These are phyloP conservation scores for Botrytis byssoidea DNA, from an alignment of 2,329 filamentous ascomycete genomes.

Conservation along the genomic window DNA sequence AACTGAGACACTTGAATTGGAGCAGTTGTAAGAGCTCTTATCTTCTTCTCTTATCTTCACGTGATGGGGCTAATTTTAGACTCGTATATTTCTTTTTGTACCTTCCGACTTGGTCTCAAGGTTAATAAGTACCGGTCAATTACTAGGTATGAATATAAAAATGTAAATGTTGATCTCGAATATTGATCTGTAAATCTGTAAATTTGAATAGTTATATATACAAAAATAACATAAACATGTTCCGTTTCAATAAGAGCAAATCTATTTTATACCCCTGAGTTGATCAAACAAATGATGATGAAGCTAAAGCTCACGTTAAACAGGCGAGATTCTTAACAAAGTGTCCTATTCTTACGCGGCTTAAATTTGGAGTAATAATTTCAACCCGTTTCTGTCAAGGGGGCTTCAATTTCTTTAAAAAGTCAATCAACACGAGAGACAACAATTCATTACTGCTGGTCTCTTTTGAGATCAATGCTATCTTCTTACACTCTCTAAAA, in stretches of 20 bases:
- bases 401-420: slow-evolving; percentile 2
- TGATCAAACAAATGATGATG: slow-evolving; percentile 9
- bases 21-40: background rate
- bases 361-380: background rate
- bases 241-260: background rate
- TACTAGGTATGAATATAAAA: background rate
- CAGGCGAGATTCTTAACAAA: slow-evolving; percentile 23
- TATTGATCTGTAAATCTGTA: background rate
- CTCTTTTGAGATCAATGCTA: slow-evolving; percentile 18
- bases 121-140: background rate
- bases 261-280: background rate
- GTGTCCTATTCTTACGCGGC: slow-evolving; percentile 21
- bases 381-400: slow-evolving; percentile 9
- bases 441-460: background rate
- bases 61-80: background rate
- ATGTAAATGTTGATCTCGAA: background rate
- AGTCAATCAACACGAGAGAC: background rate
- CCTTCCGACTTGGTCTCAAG: background rate
- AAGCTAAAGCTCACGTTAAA: background rate
- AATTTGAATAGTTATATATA: background rate
- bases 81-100: background rate
- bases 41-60: slow-evolving; percentile 1
- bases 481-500: slow-evolving; percentile 17
- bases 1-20: background rate
- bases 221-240: background rate